Conservation (phyloP, 1,139 yeast genomes). For the Torulaspora globosa region DNA sequence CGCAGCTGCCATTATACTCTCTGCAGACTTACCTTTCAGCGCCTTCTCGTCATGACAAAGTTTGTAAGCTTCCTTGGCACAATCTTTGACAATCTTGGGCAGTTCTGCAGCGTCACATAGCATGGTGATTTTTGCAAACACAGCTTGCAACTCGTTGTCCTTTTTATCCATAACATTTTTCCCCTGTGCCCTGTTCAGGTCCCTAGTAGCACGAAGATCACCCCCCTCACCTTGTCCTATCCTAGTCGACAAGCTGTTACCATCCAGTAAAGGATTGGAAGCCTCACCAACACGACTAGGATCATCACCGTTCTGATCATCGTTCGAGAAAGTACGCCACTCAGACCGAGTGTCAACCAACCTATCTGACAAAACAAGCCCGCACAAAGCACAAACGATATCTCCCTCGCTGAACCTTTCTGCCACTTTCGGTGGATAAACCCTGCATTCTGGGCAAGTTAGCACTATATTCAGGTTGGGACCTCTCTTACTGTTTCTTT, state of each 20-base stretch:
- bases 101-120: slow-evolving; percentile 96
- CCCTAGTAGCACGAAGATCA: slow-evolving; percentile 70
- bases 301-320: slow-evolving; percentile 96
- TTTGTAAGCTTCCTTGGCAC: slow-evolving; percentile 94
- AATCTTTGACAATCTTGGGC: slow-evolving; percentile 93
- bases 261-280: slow-evolving; percentile 87
- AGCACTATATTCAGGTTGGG: slow-evolving; percentile 84
- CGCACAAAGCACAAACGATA: slow-evolving; percentile 95
- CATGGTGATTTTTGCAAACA: slow-evolving; percentile 86
- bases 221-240: slow-evolving; percentile 76
- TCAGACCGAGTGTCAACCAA: slow-evolving; percentile 94
- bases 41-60: slow-evolving; percentile 84
- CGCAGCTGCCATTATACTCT: slow-evolving; percentile 94
- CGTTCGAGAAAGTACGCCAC: slow-evolving; percentile 97
- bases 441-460: slow-evolving; percentile 94
- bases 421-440: slow-evolving; percentile 89
- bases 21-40: slow-evolving; percentile 87
- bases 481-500: slow-evolving; percentile 40
- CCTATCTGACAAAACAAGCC: slow-evolving; percentile 84
- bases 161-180: slow-evolving; percentile 79
- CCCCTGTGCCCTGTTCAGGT: slow-evolving; percentile 83
- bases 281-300: slow-evolving; percentile 99
- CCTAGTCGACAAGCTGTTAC: slow-evolving; percentile 88
- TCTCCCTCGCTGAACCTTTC: slow-evolving; percentile 97
- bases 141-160: slow-evolving; percentile 83